These are phyloP conservation scores for Mortierella sp. DNA, from an alignment of 371 early-diverging fungal species.

Conservation along the genomic window DNA sequence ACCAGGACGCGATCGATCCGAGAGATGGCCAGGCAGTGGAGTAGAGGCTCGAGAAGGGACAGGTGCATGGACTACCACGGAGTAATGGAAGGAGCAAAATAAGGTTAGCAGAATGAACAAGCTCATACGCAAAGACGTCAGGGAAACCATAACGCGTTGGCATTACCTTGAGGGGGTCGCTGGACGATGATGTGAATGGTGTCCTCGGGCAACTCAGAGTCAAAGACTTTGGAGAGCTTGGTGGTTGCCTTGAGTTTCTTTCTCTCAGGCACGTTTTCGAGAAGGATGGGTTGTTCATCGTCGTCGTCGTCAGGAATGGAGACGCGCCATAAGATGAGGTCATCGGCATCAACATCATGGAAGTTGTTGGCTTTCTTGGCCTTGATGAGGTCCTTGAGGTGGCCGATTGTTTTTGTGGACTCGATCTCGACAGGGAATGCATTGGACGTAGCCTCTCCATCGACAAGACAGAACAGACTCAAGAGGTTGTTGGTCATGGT, in stretches of 20 bases:
- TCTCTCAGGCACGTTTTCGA: too few species aligned
- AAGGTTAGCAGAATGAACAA: not conserved
- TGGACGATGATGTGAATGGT: slow-evolving; percentile 31
- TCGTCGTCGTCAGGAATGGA: not conserved
- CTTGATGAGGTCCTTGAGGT: not conserved
- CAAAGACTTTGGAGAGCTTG: too few species aligned
- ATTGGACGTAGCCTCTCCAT: not conserved
- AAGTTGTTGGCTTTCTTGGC: not conserved
- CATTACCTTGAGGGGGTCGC: slow-evolving; percentile 15
- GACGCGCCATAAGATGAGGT: not conserved
- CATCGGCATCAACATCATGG: not conserved
- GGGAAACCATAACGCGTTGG: not conserved
- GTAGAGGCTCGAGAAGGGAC: too few species aligned
- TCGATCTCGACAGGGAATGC: not conserved
- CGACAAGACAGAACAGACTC: not conserved
- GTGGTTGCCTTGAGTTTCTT: too few species aligned
- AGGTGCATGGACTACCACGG: not conserved
- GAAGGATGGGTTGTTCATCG: too few species aligned
- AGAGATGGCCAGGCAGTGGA: too few species aligned
- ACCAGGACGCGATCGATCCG: too few species aligned
- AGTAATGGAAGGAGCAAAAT: not conserved
- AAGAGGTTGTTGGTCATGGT: not conserved
- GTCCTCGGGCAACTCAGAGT: not conserved
- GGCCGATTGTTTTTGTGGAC: not conserved
- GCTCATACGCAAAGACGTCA: not conserved